Evolutionary conservation across 306 rosid genomes (phyloP), one percentile per base, ranked within the genome.

Genomic region (Acacia confusa): DNA sequence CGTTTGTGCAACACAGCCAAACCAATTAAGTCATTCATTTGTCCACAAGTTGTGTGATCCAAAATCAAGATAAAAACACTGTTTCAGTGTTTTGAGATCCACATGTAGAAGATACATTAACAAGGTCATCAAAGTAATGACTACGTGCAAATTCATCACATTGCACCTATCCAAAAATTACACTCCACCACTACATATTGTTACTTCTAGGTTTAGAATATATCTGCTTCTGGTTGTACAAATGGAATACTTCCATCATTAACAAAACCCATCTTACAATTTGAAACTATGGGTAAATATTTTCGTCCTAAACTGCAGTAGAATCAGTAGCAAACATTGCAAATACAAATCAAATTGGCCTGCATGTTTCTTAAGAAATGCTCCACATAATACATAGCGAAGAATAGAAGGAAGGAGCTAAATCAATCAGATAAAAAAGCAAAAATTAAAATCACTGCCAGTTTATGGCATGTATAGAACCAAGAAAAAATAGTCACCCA

Each of bases 321-420:
- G 17, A 74, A 78, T 53, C n/a, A 55, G 45, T 82, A 9, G 20
- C 53, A 78, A 70, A 44, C 24, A 32, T 28, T 47, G 25, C 67
- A 41, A 41, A 7, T 22, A 67, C 55, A 43, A 47, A 24, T 14
- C 71, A 34, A 22, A 12, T 76, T 65, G 55, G 41, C 30, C 40
- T 25, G 36, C 47, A 66, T 13, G 44, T 74, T 28, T 66, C 64
- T 32, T 38, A 19, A 60, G 66, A 61, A 75, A 70, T 16, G 30
- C 63, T 61, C 70, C 63, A 25, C 66, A 47, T 15, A 19, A 71
- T 43, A n/a, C 6, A 53, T 11, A 28, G 52, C 8, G 48, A 41
- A 79, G 63, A 24, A 16, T n/a, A 40, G 47, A 44, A 74, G 43
- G 77, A 36, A 70, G 48, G 73, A 75, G 43, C 50, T 52, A 60